A percentile compares a stretch with the other conserved stretches of the same genome.
These are phyloP conservation scores for Umbelopsis sp. DNA, from an alignment of 192 early-diverging fungal species.

Conservation along the genomic window DNA sequence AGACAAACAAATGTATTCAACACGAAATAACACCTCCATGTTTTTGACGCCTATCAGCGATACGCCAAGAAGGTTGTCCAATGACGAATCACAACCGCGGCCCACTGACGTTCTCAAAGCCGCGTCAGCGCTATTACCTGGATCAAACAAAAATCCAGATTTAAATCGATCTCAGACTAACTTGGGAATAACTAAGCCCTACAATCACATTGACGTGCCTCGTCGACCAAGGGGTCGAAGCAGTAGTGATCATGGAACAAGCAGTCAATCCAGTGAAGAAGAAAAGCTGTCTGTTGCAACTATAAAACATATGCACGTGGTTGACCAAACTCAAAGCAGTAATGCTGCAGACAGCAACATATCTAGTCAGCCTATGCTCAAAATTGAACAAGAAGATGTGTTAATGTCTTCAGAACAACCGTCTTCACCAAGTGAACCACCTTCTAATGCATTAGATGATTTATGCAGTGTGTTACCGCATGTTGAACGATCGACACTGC, in stretches of 20 bases:
- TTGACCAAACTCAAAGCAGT: not conserved
- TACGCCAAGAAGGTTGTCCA: not conserved
- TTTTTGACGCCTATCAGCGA: not conserved
- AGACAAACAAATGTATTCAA: not conserved
- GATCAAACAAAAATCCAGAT: conserved; percentile 2
- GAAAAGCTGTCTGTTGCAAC: not conserved
- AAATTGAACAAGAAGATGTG: not conserved
- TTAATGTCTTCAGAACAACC: not conserved
- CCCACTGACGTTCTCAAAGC: conserved; percentile 32
- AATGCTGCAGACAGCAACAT: not conserved
- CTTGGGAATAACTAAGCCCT: not conserved
- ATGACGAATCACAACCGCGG: not conserved
- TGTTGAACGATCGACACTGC: conserved; percentile 43
- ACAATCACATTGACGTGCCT: conserved; percentile 15
- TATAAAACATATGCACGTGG: not conserved
- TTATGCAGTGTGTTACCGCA: conserved; percentile 53
- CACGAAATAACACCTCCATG: not conserved
- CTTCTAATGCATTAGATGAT: conserved; percentile 48
- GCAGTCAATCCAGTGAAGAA: not conserved
- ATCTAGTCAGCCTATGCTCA: not conserved
- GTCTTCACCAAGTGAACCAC: not conserved
- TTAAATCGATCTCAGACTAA: conserved; percentile 8
- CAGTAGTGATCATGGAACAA: not conserved
- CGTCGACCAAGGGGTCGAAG: conserved; percentile 1
- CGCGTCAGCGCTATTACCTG: conserved; percentile 25